Base-by-base conservation (phyloP, 2,329 filamentous ascomycete genomes). In the Trichoderma endophyticum region DNA sequence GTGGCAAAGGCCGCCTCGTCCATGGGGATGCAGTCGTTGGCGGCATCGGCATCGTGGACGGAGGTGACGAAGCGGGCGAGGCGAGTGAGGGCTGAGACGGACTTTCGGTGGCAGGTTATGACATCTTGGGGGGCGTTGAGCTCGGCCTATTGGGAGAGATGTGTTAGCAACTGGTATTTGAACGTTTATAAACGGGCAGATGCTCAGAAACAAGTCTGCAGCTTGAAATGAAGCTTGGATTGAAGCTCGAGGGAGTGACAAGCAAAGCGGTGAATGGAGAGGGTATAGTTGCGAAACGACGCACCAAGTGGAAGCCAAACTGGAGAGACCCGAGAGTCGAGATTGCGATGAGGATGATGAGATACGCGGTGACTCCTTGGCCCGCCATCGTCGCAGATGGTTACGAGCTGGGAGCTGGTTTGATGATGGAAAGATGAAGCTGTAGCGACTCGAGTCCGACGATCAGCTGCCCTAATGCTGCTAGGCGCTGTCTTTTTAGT, bases 101-200 rank as follows among this genome's bases (percentile, higher is more conserved):
- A 80, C 74, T 83, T 82, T 74, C 89, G 90, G 76, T 89, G 90
- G 84, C 96, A 98, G 71, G 93, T 97, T 77, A 99, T 92, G 78
- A 97, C 93, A 85, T 95, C 92, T 86, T 98, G 92, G 9, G 96
- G 96, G 9, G 95, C 94, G 81, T 99, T 99, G 74, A 99, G 89
- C 81, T 98, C 96, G 76, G 94, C 93, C 95, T 81, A 56, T 65
- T 15, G 8, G 3, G 4, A 14, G 39, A n/a, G 7, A 15, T 9
- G 1, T 11, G 32, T 64, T 28, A 34, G 61, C 3, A 7, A 21
- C 4, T 54, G 43, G 4, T 14, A 24, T 21, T 21, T 24, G 43
- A 24, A 21, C 43, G 3, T 9, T 64, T 28, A 18, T 18, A 51
- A 39, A 51, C 5, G n/a, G 2, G 3, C 14, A n/a, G 21, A 36